phyloP scores from a whole-genome alignment of 228 moss, liverwort and hornwort species.

The Sphagnum magellanicum region DNA sequence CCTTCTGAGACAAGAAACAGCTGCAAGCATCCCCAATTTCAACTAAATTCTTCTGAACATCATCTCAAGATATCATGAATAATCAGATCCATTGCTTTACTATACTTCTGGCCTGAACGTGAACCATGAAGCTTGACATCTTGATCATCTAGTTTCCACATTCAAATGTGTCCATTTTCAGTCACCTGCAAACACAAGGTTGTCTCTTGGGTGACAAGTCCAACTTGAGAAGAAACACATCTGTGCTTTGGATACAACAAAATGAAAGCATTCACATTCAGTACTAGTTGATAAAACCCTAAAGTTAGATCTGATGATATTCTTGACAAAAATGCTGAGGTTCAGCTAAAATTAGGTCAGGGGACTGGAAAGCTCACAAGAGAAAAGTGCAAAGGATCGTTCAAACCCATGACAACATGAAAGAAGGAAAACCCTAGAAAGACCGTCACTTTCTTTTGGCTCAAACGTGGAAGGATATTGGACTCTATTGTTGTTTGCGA shows the following conservation, averaged over 20 bases:
- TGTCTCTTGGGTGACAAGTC: neutral
- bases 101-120: slow-evolving; percentile 64
- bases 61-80: too few species aligned
- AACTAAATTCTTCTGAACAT: neutral
- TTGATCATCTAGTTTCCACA: slow-evolving; percentile 52
- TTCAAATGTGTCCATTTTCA: slow-evolving; percentile 33
- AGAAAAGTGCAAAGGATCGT: too few species aligned
- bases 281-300: neutral
- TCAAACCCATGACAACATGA: too few species aligned
- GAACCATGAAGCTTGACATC: slow-evolving; percentile 48
- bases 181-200: slow-evolving; percentile 19
- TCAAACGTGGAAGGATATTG: too few species aligned
- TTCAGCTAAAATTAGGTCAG: slow-evolving; percentile 38
- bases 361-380: too few species aligned
- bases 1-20: neutral
- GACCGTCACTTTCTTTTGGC: too few species aligned
- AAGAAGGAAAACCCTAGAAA: too few species aligned
- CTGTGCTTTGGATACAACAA: neutral
- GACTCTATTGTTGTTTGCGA: too few species aligned
- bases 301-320: too few species aligned
- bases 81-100: neutral
- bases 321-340: slow-evolving; percentile 2
- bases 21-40: too few species aligned
- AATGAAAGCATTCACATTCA: neutral
- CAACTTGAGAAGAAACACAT: neutral